Conservation (phyloP, 345 rosid species). For the Citrus australasica region DNA sequence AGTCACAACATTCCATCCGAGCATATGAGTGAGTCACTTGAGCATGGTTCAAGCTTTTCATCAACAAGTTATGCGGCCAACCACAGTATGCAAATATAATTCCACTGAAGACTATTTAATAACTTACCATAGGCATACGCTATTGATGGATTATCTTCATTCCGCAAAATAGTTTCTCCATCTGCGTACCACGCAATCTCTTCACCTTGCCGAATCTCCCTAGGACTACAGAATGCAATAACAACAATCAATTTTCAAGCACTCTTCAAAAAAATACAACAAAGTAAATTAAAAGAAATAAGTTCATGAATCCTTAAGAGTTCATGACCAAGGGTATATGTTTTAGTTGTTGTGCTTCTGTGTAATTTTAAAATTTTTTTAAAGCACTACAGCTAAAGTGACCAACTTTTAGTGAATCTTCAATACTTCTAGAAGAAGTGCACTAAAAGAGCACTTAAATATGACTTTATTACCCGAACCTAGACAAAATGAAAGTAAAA, state of each 20-base stretch:
- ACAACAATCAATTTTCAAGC: constrained; percentile 19
- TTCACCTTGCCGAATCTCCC: constrained; percentile 97
- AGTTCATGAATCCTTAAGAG: neutral
- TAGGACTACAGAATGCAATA: constrained; percentile 52
- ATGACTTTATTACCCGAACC: neutral
- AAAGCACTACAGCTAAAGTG: neutral
- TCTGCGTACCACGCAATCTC: constrained; percentile 99
- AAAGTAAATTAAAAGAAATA: neutral
- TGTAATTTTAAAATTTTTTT: no score
- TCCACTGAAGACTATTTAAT: neutral
- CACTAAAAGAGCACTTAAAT: neutral
- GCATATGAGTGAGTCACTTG: neutral
- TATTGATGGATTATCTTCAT: constrained; percentile 75
- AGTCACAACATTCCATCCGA: no score
- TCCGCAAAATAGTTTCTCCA: constrained; percentile 90
- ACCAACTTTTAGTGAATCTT: no score
- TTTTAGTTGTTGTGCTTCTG: neutral
- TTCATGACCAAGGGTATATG: neutral
- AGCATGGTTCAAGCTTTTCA: neutral
- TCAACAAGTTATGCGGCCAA: neutral
- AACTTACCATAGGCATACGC: constrained; percentile 96
- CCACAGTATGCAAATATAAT: neutral
- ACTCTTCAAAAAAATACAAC: neutral
- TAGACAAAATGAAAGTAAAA: constrained; percentile 5
- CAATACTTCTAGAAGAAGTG: neutral